Evolutionary conservation across 495 filamentous ascomycete species (phyloP).

Genomic region (Penicillium robsamsonii): DNA sequence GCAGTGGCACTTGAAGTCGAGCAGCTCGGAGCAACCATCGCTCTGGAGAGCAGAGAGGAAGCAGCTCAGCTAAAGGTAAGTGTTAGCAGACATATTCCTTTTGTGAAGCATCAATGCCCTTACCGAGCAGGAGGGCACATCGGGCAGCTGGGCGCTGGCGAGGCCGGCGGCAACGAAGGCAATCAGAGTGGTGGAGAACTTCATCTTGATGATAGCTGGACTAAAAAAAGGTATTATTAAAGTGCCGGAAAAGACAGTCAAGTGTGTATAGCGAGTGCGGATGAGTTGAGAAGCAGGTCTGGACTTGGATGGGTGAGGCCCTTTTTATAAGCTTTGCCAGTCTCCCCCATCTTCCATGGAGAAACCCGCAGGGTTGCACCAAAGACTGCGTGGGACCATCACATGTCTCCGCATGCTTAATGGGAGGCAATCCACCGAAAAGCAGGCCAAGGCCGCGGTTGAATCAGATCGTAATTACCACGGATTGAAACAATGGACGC

Average conservation of each 20-base stretch:
- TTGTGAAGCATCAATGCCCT: slow-evolving; percentile 1
- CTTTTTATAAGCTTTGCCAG: slow-evolving; percentile 26
- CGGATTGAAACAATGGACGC: slow-evolving; percentile 9
- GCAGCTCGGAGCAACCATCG: slow-evolving; percentile 45
- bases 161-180: slow-evolving; percentile 38
- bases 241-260: slow-evolving; percentile 30
- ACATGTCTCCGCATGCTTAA: slow-evolving; percentile 21
- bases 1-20: slow-evolving; percentile 54
- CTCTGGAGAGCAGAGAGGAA: slow-evolving; percentile 37
- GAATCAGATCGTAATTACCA: slow-evolving; percentile 17
- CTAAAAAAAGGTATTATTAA: slow-evolving; percentile 6
- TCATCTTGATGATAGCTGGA: slow-evolving; percentile 34
- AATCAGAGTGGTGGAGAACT: slow-evolving; percentile 35
- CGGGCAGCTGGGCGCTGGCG: slow-evolving; percentile 39
- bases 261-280: slow-evolving; percentile 23
- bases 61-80: slow-evolving; percentile 38
- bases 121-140: slow-evolving; percentile 49
- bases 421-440: slow-evolving; percentile 5
- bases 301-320: slow-evolving; percentile 11
- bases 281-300: slow-evolving; percentile 13
- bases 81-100: slow-evolving; percentile 3
- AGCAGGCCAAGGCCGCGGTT: slow-evolving; percentile 20
- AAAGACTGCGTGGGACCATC: slow-evolving; percentile 12
- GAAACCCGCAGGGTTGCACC: slow-evolving; percentile 15
- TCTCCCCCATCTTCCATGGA: neutral